Percentiles rank a stretch among this genome's conserved stretches.
These are phyloP conservation scores for Phytophthora ramorum DNA, from an alignment of 352 stramenopile species.

Conservation along the genomic window DNA sequence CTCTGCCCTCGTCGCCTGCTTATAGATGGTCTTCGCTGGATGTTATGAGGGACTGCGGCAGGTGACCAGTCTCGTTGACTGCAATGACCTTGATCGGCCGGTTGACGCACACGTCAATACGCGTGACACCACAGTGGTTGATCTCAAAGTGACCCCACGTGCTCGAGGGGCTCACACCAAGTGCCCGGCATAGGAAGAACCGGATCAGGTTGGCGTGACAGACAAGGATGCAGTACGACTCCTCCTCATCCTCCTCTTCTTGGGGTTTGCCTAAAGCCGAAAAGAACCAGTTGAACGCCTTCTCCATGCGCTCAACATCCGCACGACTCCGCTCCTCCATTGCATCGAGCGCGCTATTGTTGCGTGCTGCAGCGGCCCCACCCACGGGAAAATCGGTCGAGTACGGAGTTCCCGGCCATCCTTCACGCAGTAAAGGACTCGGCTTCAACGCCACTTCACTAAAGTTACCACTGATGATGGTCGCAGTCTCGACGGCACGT, in stretches of 20 bases:
- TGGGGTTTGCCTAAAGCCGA: slow-evolving; percentile 16
- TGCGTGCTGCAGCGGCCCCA: slow-evolving; percentile 23
- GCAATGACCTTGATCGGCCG: slow-evolving; percentile 74
- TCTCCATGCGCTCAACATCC: slow-evolving; percentile 69
- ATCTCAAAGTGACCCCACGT: slow-evolving; percentile 88
- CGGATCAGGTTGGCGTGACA: slow-evolving; percentile 88
- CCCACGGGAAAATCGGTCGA: slow-evolving; percentile 34
- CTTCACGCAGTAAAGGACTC: slow-evolving; percentile 73
- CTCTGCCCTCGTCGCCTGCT: slow-evolving; percentile 26
- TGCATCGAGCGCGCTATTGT: slow-evolving; percentile 23
- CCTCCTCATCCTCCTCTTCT: slow-evolving; percentile 57
- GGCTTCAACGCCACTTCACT: slow-evolving; percentile 41
- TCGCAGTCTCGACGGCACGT: slow-evolving; percentile 76
- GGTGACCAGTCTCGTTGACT: slow-evolving; percentile 84
- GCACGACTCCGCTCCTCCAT: slow-evolving; percentile 45
- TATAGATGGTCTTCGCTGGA: slow-evolving; percentile 88
- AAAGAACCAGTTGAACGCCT: slow-evolving; percentile 68
- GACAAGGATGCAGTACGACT: slow-evolving; percentile 76
- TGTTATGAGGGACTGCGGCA: slow-evolving; percentile 79
- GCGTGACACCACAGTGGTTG: slow-evolving; percentile 85
- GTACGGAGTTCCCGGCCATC: slow-evolving; percentile 78
- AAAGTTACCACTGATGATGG: slow-evolving; percentile 66
- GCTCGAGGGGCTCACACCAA: slow-evolving; percentile 61
- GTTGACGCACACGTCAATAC: slow-evolving; percentile 75
- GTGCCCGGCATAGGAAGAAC: slow-evolving; percentile 80